Percentiles rank a stretch among this genome's conserved stretches.
Conservation (phyloP, 148 eudicot species). For the Rhododendron kiyosumense region DNA sequence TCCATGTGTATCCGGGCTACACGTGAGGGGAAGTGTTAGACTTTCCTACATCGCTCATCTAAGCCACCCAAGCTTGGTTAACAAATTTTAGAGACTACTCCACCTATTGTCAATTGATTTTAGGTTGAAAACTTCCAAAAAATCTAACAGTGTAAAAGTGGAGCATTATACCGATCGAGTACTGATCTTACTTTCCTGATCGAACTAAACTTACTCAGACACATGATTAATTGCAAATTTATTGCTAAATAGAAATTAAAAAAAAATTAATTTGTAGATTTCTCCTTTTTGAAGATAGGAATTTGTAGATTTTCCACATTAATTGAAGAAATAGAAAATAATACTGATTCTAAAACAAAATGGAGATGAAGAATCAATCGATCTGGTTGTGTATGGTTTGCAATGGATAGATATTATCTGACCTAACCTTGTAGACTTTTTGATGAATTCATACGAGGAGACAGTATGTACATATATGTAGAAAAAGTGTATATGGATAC, state of each 20-base stretch:
- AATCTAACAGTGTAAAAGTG: no score
- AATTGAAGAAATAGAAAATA: background rate
- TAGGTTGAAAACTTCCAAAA: no score
- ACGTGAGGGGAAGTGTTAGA: no score
- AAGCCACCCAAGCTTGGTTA: no score
- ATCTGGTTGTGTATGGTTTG: background rate
- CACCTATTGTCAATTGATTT: no score
- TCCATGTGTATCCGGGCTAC: no score
- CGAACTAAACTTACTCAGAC: background rate
- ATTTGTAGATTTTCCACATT: background rate
- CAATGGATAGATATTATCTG: background rate
- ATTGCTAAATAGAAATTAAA: background rate
- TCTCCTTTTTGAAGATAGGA: background rate
- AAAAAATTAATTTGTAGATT: background rate
- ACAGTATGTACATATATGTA: background rate
- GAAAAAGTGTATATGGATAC: background rate
- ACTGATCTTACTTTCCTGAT: no score
- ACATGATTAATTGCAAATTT: background rate
- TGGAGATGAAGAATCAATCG: background rate
- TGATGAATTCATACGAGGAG: background rate
- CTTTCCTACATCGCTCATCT: no score
- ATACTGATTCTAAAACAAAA: background rate
- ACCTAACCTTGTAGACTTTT: background rate
- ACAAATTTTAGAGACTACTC: no score
- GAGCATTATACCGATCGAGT: no score